Evolutionary conservation across 169 alveolate genomes (phyloP).

Genomic region (Plasmodium chabaudi): DNA sequence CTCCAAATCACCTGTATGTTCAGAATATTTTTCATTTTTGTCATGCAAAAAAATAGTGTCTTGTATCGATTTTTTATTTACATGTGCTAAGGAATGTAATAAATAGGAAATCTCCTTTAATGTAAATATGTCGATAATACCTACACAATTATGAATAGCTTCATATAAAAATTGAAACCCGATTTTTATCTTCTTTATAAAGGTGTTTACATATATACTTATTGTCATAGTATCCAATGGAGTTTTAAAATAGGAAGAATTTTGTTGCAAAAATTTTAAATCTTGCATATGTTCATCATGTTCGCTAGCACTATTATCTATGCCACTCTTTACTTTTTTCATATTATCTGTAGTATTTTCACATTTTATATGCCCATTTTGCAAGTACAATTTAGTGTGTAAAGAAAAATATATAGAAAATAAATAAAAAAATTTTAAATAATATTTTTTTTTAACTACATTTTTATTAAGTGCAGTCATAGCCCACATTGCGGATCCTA

Average conservation of each 20-base stretch:
- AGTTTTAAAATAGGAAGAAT: conserved; percentile 16
- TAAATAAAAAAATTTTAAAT: conserved; percentile 36
- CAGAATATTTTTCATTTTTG: not conserved
- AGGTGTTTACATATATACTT: conserved; percentile 54
- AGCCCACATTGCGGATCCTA: conserved; percentile 71
- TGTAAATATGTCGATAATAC: conserved; percentile 9
- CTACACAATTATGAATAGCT: conserved; percentile 21
- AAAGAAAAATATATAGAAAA: conserved; percentile 57
- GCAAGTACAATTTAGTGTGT: conserved; percentile 34
- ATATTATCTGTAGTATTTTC: not conserved
- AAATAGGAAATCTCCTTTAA: conserved; percentile 55
- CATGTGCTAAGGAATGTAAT: conserved; percentile 25
- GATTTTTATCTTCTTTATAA: conserved; percentile 46
- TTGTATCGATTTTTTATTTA: conserved; percentile 14
- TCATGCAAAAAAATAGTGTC: conserved; percentile 9
- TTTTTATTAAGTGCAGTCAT: conserved; percentile 38
- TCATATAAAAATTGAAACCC: conserved; percentile 41
- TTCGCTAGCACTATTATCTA: not conserved
- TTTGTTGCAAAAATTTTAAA: conserved; percentile 7
- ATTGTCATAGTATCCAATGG: conserved; percentile 47
- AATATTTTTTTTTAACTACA: conserved; percentile 29
- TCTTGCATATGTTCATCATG: not conserved
- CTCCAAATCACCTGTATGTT: not conserved
- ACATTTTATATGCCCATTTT: not conserved
- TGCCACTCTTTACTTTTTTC: not conserved